Base-by-base conservation (phyloP, 805 yeast genomes). In the Isabelozyma rhagii region DNA sequence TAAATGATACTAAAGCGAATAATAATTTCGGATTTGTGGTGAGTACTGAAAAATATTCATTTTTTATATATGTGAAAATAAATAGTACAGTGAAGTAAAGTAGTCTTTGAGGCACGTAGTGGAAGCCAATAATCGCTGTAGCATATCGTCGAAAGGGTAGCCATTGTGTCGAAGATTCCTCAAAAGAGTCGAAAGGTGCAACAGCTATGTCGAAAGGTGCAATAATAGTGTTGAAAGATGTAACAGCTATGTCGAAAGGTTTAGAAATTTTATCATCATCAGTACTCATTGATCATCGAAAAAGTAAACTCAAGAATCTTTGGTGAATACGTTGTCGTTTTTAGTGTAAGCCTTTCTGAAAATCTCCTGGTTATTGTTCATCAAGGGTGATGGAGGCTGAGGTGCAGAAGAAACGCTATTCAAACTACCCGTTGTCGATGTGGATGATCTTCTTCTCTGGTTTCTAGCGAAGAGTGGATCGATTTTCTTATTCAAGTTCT, bases 401-500 rank as follows among this genome's bases (percentile, higher is more conserved):
- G 10, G 21, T 2, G 52, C 41, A 3, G 47, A 11, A 8, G 39
- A 45, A 48, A 47, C 55, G 4, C 54, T 49, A 11, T 54, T 48
- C 36, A 55, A 49, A 13, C 51, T 47, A 47, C 64, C 54, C 2
- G 60, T 55, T 4, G 67, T 61, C 2, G 73, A 63, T 3, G 77
- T 67, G 2, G 71, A 62, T 5, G 84, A 78, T 64, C 90, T 79
- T 61, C 97, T 80, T 65, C 98, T 82, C 67, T 89, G 94, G 62
- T 90, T 85, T 65, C 98, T 82, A 3, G 97, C 97, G 47, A 81
- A 78, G 39, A 78, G 83, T 4, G 99, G 98, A 63, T 93, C 97
- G 21, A 89, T 84, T 48, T 72, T 74, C 60, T 80, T 80, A 44
- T 58, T 65, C 17, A 68, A 57, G 13, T 43, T 25, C 50, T 84